These are phyloP conservation scores for Chaetothyriales sp. DNA, from an alignment of 2,329 filamentous ascomycete genomes.

Conservation along the genomic window DNA sequence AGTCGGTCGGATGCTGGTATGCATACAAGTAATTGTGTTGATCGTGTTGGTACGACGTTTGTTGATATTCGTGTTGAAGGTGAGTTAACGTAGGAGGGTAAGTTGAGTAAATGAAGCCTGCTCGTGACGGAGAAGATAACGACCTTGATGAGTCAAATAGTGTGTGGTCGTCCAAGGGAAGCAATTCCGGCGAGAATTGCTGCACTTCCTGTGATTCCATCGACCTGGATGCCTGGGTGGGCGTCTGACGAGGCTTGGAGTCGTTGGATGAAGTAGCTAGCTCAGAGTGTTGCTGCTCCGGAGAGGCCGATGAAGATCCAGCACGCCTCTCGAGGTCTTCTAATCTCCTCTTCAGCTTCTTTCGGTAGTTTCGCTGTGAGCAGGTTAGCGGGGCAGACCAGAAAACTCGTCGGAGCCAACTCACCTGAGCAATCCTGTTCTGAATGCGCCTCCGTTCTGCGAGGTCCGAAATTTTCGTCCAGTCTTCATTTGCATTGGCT, in stretches of 20 bases:
- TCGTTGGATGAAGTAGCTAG: conserved; percentile 26
- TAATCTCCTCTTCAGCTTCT: conserved; percentile 54
- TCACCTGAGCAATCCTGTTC: conserved; percentile 77
- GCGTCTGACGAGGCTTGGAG: background rate
- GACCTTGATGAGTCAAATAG: conserved; percentile 12
- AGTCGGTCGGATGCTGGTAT: conserved; percentile 26
- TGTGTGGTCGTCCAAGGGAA: conserved; percentile 15
- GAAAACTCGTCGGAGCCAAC: conserved; percentile 9
- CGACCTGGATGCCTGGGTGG: conserved; percentile 8
- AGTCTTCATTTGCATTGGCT: conserved; percentile 92
- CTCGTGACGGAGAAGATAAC: conserved; percentile 10
- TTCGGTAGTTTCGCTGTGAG: conserved; percentile 30
- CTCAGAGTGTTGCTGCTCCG: conserved; percentile 44
- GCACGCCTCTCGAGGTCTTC: conserved; percentile 51
- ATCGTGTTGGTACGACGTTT: conserved; percentile 21
- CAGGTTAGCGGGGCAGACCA: conserved; percentile 6
- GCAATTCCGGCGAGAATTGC: conserved; percentile 14
- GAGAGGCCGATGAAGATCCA: conserved; percentile 47
- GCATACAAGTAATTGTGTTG: conserved; percentile 22
- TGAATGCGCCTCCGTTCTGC: conserved; percentile 89
- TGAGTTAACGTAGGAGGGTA: conserved; percentile 14
- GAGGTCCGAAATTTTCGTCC: conserved; percentile 97
- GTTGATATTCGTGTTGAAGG: conserved; percentile 14
- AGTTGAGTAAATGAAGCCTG: conserved; percentile 11
- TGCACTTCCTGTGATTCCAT: conserved; percentile 11